Evolutionary conservation across 2,329 filamentous ascomycete species (phyloP).

Genomic region (Paraphaeosphaeria sporulosa): DNA sequence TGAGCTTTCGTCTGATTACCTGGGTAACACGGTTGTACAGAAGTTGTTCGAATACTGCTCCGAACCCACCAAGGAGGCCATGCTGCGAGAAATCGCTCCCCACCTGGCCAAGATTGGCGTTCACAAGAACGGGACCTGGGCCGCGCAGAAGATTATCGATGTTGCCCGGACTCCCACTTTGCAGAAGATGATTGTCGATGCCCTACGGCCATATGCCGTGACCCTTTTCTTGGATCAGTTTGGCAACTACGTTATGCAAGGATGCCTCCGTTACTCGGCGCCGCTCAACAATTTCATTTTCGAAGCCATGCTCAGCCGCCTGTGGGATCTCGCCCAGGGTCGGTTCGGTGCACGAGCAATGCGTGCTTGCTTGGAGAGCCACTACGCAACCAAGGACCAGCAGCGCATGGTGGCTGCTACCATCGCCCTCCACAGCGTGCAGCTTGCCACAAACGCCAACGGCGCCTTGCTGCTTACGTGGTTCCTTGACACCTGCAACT

Average conservation of each 20-base stretch:
- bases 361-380: conserved; percentile 95
- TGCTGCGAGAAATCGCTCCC: conserved; percentile 86
- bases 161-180: conserved; percentile 86
- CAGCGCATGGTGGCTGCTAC: conserved; percentile 92
- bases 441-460: conserved; percentile 95
- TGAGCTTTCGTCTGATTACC: conserved; percentile 92
- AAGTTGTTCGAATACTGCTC: conserved; percentile 98
- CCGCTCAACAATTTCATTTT: conserved; percentile 97
- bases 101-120: conserved; percentile 96
- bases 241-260: conserved; percentile 97
- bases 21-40: conserved; percentile 99
- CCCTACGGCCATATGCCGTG: conserved; percentile 84
- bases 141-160: conserved; percentile 98
- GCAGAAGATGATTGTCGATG: conserved; percentile 83
- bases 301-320: conserved; percentile 90
- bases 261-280: conserved; percentile 88
- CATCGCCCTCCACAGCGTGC: conserved; percentile 95
- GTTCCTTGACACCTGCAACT: conserved; percentile 98
- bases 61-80: conserved; percentile 86
- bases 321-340: conserved; percentile 94
- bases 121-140: conserved; percentile 99
- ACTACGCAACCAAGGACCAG: conserved; percentile 93
- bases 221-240: conserved; percentile 97
- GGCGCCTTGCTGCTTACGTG: conserved; percentile 93
- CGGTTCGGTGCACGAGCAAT: conserved; percentile 95